Conservation (phyloP, 1,284 basidiomycete genomes). For the Malassezia arunalokei region DNA sequence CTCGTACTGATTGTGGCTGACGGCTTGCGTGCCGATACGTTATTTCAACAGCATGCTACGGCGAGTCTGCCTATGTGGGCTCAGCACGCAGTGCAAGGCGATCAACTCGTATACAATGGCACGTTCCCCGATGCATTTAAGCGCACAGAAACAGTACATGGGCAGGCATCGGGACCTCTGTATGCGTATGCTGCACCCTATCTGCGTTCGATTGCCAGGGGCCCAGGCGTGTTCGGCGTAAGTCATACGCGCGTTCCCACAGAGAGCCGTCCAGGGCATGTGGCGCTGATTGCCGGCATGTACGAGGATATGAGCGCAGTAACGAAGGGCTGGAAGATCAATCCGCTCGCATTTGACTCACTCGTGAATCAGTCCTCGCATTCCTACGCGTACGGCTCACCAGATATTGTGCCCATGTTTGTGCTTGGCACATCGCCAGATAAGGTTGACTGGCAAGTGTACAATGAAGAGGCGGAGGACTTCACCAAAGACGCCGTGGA, state of each 20-base stretch:
- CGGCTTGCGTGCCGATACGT: constrained; percentile 63
- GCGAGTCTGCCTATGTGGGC: constrained; percentile 22
- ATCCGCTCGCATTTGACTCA: constrained; percentile 80
- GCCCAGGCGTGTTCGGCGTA: constrained; percentile 63
- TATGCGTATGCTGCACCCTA: constrained; percentile 56
- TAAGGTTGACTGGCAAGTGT: constrained; percentile 64
- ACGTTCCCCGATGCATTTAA: constrained; percentile 3
- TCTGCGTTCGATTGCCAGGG: constrained; percentile 57
- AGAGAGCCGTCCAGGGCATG: constrained; percentile 72
- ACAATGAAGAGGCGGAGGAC: constrained; percentile 61
- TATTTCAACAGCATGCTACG: constrained; percentile 52
- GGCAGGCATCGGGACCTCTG: neutral
- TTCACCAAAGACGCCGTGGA: constrained; percentile 57
- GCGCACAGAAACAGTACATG: neutral
- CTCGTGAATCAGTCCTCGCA: constrained; percentile 70
- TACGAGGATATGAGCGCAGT: constrained; percentile 86
- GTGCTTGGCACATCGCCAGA: constrained; percentile 57
- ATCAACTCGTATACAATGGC: neutral
- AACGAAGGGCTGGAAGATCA: constrained; percentile 74
- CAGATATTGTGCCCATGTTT: constrained; percentile 84
- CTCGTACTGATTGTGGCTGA: constrained; percentile 68
- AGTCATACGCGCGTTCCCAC: constrained; percentile 80
- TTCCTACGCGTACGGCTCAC: constrained; percentile 73
- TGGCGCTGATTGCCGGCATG: constrained; percentile 81
- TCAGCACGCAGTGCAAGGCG: neutral